These are phyloP conservation scores for Alternaria arborescens DNA, from an alignment of 2,329 filamentous ascomycete genomes.

Conservation along the genomic window DNA sequence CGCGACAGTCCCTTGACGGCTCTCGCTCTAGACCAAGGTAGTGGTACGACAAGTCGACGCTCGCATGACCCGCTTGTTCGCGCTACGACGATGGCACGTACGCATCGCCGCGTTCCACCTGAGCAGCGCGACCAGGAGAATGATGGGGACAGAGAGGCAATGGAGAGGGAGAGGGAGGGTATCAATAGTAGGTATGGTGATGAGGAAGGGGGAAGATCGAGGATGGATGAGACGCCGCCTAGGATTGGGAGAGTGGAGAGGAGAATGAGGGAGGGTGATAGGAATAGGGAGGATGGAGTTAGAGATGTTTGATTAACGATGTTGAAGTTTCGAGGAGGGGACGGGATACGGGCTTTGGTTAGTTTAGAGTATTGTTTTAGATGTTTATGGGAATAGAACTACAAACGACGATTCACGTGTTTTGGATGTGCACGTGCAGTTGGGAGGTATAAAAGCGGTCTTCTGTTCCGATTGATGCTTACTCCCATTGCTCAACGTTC, in stretches of 20 bases:
- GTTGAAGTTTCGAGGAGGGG: background rate
- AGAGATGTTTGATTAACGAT: background rate
- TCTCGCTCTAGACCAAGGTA: slow-evolving; percentile 22
- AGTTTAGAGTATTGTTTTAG: background rate
- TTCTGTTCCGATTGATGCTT: background rate
- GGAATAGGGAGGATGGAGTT: background rate
- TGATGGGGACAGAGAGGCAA: slow-evolving; percentile 32
- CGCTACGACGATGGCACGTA: slow-evolving; percentile 10
- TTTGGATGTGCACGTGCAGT: background rate
- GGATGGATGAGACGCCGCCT: slow-evolving; percentile 50
- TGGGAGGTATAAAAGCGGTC: background rate
- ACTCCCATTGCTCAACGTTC: background rate
- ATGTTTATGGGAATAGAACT: background rate
- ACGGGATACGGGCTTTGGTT: background rate
- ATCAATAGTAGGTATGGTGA: slow-evolving; percentile 33
- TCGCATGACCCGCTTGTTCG: slow-evolving; percentile 17
- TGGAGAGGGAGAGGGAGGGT: slow-evolving; percentile 38
- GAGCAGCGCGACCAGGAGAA: slow-evolving; percentile 48
- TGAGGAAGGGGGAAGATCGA: slow-evolving; percentile 27
- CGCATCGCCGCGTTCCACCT: slow-evolving; percentile 24
- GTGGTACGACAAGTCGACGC: slow-evolving; percentile 21
- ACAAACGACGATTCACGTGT: background rate
- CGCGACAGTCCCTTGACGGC: slow-evolving; percentile 12
- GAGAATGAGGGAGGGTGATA: slow-evolving; percentile 15
- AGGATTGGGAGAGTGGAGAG: slow-evolving; percentile 47